Evolutionary conservation across 176 grass and related monocot species (phyloP).

Genomic region (Avena eriantha): DNA sequence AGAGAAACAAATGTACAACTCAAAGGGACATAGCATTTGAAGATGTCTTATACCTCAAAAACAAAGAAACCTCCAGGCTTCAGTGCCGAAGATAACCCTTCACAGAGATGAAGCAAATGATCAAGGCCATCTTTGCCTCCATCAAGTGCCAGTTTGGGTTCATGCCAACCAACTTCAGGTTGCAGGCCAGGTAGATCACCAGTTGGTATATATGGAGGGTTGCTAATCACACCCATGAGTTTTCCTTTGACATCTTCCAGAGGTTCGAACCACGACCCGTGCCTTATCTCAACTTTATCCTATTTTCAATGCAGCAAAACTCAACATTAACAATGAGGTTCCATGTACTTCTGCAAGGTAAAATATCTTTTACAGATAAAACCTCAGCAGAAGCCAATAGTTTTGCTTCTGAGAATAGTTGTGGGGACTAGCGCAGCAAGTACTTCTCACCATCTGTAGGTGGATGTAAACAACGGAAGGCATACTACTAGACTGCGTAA

Average conservation of each 20-base stretch:
- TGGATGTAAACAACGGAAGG: not conserved
- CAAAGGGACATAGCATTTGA: not conserved
- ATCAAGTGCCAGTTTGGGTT: conserved; percentile 85
- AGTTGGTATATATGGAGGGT: conserved; percentile 91
- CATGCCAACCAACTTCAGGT: conserved; percentile 90
- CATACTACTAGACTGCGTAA: not conserved
- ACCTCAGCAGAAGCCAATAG: not conserved
- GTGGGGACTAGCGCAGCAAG: not conserved
- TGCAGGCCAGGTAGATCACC: conserved; percentile 76
- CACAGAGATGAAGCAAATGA: conserved; percentile 85
- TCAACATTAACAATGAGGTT: not conserved
- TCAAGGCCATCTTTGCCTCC: conserved; percentile 78
- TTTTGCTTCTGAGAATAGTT: not conserved
- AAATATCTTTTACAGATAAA: not conserved
- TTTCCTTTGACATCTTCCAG: conserved; percentile 79
- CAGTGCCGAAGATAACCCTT: conserved; percentile 64
- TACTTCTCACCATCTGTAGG: not conserved
- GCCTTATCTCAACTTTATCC: conserved; percentile 88
- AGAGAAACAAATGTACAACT: not conserved
- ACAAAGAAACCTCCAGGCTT: conserved; percentile 90
- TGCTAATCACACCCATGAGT: conserved; percentile 80
- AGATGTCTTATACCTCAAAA: conserved; percentile 77
- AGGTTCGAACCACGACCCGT: conserved; percentile 85
- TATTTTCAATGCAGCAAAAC: conserved; percentile 41
- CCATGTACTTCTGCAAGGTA: not conserved